phyloP scores from a whole-genome alignment of 2,329 filamentous ascomycete species.

The Arthrinium puccinioides region DNA sequence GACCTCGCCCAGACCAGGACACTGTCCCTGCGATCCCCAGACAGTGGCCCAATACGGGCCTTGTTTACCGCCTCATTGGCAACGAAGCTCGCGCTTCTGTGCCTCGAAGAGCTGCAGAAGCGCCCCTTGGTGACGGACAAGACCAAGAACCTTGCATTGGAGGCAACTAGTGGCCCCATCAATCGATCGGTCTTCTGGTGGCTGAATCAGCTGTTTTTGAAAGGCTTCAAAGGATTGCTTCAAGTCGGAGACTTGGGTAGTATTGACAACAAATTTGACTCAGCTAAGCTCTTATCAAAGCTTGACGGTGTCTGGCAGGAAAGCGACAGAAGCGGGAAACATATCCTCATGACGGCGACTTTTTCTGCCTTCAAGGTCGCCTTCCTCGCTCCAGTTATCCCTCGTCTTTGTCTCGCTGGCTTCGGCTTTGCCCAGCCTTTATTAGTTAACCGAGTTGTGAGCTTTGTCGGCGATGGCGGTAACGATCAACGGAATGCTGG shows the following conservation, averaged over 20 bases:
- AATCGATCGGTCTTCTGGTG: conserved; percentile 29
- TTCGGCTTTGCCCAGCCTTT: conserved; percentile 39
- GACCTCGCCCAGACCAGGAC: background rate
- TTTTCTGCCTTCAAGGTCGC: conserved; percentile 21
- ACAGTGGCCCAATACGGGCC: background rate
- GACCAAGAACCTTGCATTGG: conserved; percentile 16
- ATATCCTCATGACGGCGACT: conserved; percentile 17
- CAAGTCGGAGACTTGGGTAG: conserved; percentile 15
- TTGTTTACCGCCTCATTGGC: conserved; percentile 18
- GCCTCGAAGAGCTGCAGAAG: conserved; percentile 26
- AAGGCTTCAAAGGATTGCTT: conserved; percentile 16
- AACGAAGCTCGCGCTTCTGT: conserved; percentile 19
- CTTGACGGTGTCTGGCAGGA: conserved; percentile 16
- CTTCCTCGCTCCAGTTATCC: conserved; percentile 23
- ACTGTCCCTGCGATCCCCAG: background rate
- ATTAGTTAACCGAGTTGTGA: conserved; percentile 29
- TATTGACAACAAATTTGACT: conserved; percentile 21
- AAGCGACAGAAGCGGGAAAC: conserved; percentile 14
- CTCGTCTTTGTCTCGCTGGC: conserved; percentile 28
- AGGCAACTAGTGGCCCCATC: conserved; percentile 25
- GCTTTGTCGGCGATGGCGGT: conserved; percentile 20
- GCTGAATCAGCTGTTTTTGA: conserved; percentile 23
- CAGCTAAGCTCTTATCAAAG: conserved; percentile 9
- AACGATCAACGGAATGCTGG: conserved; percentile 14
- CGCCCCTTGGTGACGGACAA: conserved; percentile 8